Conservation (phyloP, 2,329 filamentous ascomycete species). For the Verticillium albo-atrum region DNA sequence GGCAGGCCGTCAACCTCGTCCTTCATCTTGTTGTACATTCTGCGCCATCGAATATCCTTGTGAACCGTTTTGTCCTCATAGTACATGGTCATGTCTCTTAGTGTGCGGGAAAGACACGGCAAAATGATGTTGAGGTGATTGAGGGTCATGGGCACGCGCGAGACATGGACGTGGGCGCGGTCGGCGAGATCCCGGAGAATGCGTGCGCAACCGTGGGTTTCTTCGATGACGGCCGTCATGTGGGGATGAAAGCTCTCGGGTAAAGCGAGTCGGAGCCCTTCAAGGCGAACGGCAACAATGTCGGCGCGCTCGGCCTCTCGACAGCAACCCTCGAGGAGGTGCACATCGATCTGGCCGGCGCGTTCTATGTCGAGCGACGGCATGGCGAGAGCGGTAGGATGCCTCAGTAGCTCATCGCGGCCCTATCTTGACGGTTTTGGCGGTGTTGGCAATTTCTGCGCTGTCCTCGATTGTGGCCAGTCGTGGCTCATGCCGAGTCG, state of each 20-base stretch:
- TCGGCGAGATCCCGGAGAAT: slow-evolving; percentile 52
- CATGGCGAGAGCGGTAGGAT: neutral
- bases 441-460: neutral
- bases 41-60: slow-evolving; percentile 49
- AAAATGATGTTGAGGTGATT: slow-evolving; percentile 53
- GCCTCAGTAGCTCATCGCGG: neutral
- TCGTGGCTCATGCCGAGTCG: neutral
- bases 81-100: slow-evolving; percentile 47
- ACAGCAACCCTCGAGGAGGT: slow-evolving; percentile 48
- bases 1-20: slow-evolving; percentile 46
- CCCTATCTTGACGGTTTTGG: neutral
- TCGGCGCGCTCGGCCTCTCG: slow-evolving; percentile 50
- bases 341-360: slow-evolving; percentile 20
- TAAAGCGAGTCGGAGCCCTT: slow-evolving; percentile 42
- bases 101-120: slow-evolving; percentile 47
- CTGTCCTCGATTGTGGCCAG: no score
- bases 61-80: slow-evolving; percentile 45
- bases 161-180: slow-evolving; percentile 44
- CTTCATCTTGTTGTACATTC: slow-evolving; percentile 53
- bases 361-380: slow-evolving; percentile 12
- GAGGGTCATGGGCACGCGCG: slow-evolving; percentile 44
- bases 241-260: slow-evolving; percentile 39
- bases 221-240: slow-evolving; percentile 41
- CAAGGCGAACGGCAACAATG: slow-evolving; percentile 39
- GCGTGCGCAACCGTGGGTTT: slow-evolving; percentile 37